A percentile compares a stretch with the other conserved stretches of the same genome.
phyloP scores from a whole-genome alignment of 495 filamentous ascomycete genomes.

The Rusavskia elegans region DNA sequence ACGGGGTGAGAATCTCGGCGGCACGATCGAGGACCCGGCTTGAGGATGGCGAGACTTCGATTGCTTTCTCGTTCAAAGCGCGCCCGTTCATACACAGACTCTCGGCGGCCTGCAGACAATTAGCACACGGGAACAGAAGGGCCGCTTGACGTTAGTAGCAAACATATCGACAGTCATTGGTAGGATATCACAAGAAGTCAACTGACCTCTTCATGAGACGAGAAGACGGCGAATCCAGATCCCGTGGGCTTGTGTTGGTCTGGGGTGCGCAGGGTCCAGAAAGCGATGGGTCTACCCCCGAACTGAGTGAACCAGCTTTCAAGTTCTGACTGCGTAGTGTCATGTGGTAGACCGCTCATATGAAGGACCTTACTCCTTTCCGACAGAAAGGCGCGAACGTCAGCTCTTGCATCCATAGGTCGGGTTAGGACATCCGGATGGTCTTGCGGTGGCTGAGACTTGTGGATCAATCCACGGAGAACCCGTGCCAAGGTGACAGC shows the following conservation, averaged over 20 bases:
- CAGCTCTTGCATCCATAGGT: constrained; percentile 91
- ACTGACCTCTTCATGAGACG: constrained; percentile 95
- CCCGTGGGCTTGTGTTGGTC: constrained; percentile 98
- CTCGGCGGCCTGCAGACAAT: constrained; percentile 58
- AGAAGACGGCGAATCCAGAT: constrained; percentile 94
- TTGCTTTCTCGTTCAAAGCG: constrained; percentile 94
- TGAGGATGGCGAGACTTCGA: constrained; percentile 94
- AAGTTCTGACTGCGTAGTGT: constrained; percentile 93
- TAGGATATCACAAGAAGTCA: constrained; percentile 3
- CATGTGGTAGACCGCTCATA: constrained; percentile 90
- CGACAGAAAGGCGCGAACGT: constrained; percentile 88
- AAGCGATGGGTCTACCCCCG: constrained; percentile 94
- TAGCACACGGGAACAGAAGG: background rate
- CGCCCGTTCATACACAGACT: constrained; percentile 98
- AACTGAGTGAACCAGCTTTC: constrained; percentile 99
- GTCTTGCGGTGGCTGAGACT: constrained; percentile 85
- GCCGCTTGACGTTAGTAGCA: no score
- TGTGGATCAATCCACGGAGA: constrained; percentile 77
- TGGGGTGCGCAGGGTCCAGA: constrained; percentile 94
- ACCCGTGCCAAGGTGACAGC: constrained; percentile 87
- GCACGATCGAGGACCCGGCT: constrained; percentile 89
- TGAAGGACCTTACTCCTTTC: constrained; percentile 96
- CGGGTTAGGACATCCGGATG: constrained; percentile 86
- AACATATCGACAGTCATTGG: no score
- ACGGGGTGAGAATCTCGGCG: constrained; percentile 85